Evolutionary conservation across 345 rosid genomes (phyloP).

Genomic region (Physaria fendleri): DNA sequence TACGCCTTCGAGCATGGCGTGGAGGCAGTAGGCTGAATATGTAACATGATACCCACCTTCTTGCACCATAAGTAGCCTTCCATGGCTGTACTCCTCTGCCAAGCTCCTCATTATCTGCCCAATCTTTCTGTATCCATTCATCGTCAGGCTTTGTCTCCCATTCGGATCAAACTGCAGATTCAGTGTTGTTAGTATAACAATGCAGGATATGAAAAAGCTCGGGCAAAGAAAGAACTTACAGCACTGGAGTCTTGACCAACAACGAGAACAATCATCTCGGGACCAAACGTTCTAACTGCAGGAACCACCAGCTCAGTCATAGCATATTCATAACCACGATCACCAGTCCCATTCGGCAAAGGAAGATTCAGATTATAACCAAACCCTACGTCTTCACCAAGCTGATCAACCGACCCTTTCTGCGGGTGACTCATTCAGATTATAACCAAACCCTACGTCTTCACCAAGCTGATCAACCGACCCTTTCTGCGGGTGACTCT

Average conservation of each 20-base stretch:
- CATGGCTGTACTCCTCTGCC: slow-evolving; percentile 47
- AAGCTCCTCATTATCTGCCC: slow-evolving; percentile 42
- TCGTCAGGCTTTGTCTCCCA: slow-evolving; percentile 82
- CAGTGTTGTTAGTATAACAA: background rate
- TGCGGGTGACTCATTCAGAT: slow-evolving; percentile 83
- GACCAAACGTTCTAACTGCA: slow-evolving; percentile 47
- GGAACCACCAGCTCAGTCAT: slow-evolving; percentile 59
- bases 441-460: slow-evolving; percentile 70
- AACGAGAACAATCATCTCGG: slow-evolving; percentile 68
- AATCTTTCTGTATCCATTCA: slow-evolving; percentile 70
- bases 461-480: slow-evolving; percentile 69
- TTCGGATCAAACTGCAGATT: slow-evolving; percentile 77
- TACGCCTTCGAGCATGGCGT: slow-evolving; percentile 80
- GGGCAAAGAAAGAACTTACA: slow-evolving; percentile 43
- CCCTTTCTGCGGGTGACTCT: slow-evolving; percentile 79
- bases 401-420: slow-evolving; percentile 61
- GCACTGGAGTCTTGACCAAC: slow-evolving; percentile 93
- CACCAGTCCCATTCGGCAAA: slow-evolving; percentile 88
- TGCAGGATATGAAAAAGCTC: background rate
- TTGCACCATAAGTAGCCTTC: slow-evolving; percentile 74
- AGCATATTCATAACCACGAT: slow-evolving; percentile 62
- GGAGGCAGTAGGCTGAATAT: slow-evolving; percentile 87
- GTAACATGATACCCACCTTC: slow-evolving; percentile 92
- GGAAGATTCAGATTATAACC: slow-evolving; percentile 86
- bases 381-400: slow-evolving; percentile 67